Evolutionary conservation across 1,284 basidiomycete genomes (phyloP).

Genomic region (Sporisorium sorghi): DNA sequence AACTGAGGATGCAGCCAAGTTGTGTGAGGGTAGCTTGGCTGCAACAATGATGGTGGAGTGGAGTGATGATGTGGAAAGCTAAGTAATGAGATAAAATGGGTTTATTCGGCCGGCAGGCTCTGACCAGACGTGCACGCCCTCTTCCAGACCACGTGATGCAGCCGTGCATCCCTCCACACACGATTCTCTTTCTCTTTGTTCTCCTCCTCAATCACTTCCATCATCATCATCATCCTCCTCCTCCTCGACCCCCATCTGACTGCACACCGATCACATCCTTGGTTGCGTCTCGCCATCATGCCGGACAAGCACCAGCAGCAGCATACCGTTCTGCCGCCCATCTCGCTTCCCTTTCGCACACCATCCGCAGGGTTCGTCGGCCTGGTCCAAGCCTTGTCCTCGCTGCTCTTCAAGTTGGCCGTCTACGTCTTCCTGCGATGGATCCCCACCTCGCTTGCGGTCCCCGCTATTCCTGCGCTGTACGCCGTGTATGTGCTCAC

Average conservation of each 20-base stretch:
- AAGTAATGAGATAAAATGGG: too few species aligned
- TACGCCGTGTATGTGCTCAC: constrained; percentile 50
- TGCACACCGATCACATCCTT: background rate
- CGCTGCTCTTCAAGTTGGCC: constrained; percentile 57
- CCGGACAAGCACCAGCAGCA: constrained; percentile 20
- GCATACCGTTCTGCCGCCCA: constrained; percentile 1
- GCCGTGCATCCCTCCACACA: too few species aligned
- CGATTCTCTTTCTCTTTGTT: too few species aligned
- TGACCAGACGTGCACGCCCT: too few species aligned
- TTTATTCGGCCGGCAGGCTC: too few species aligned
- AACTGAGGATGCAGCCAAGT: too few species aligned
- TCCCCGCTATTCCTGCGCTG: constrained; percentile 50
- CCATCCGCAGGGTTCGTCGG: constrained; percentile 44
- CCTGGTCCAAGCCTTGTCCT: constrained; percentile 45
- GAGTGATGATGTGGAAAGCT: too few species aligned
- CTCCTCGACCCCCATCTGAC: background rate
- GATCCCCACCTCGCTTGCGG: constrained; percentile 54
- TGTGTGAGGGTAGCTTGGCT: too few species aligned
- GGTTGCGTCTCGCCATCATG: constrained; percentile 14
- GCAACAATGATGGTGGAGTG: too few species aligned
- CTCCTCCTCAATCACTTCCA: background rate
- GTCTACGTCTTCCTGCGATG: constrained; percentile 63
- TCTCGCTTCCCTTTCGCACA: constrained; percentile 26
- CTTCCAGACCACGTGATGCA: too few species aligned
- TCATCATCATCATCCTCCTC: background rate